phyloP scores from a whole-genome alignment of 1,139 yeast species.

The Yamadazyma sp. region DNA sequence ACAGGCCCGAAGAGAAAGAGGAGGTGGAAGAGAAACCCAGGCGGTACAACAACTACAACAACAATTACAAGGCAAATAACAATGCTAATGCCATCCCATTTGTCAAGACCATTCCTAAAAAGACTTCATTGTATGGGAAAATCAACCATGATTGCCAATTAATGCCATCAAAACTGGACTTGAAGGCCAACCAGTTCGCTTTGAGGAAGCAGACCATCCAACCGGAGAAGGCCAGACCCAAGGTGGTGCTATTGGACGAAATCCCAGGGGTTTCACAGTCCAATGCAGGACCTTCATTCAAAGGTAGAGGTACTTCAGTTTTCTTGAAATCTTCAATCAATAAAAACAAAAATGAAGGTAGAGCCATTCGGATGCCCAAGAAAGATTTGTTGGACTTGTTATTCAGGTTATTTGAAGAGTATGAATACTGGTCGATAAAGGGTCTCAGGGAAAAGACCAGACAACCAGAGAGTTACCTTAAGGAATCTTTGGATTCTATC shows the following conservation, averaged over 20 bases:
- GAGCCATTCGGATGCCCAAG: conserved; percentile 93
- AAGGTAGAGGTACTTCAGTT: conserved; percentile 61
- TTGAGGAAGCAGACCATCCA: conserved; percentile 49
- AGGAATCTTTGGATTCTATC: conserved; percentile 86
- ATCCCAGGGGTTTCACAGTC: conserved; percentile 87
- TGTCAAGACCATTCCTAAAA: conserved; percentile 81
- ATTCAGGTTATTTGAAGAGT: conserved; percentile 88
- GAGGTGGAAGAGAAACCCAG: conserved; percentile 17
- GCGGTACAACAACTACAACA: conserved; percentile 15
- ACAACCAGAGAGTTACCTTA: conserved; percentile 93
- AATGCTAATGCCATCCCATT: conserved; percentile 60
- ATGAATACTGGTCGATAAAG: conserved; percentile 95
- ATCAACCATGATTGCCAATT: conserved; percentile 91
- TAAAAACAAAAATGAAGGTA: conserved; percentile 60
- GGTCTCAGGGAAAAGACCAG: conserved; percentile 91
- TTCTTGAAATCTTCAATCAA: conserved; percentile 49
- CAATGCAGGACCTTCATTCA: conserved; percentile 80
- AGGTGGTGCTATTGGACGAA: conserved; percentile 77
- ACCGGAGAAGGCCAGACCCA: conserved; percentile 54
- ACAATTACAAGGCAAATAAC: conserved; percentile 1
- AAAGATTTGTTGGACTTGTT: conserved; percentile 86
- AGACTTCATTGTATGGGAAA: conserved; percentile 82
- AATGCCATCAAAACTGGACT: conserved; percentile 73
- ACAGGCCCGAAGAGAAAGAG: conserved; percentile 17
- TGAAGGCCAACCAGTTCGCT: conserved; percentile 57